phyloP scores from a whole-genome alignment of 768 basidiomycete genomes.

The Steccherinum ochraceum region DNA sequence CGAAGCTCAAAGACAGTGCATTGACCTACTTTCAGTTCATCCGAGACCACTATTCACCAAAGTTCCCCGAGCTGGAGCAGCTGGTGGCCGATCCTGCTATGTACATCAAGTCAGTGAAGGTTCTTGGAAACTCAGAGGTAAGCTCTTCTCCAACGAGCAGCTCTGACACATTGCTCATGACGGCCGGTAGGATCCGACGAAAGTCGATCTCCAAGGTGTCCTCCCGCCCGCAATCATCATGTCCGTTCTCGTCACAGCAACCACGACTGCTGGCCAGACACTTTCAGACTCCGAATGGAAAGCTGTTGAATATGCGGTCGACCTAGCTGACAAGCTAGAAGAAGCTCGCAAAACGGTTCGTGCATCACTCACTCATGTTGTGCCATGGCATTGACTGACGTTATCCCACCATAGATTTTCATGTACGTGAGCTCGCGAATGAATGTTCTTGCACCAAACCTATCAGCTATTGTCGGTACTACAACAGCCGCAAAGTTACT shows the following conservation, averaged over 20 bases:
- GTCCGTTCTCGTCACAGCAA: constrained; percentile 94
- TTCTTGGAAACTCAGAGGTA: constrained; percentile 79
- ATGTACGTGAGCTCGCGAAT: constrained; percentile 99
- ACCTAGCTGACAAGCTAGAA: constrained; percentile 83
- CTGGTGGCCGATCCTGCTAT: constrained; percentile 87
- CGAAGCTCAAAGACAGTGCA: too few species aligned
- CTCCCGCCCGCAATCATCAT: constrained; percentile 88
- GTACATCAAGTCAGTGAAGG: constrained; percentile 88
- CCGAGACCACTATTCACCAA: constrained; percentile 91
- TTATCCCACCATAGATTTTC: constrained; percentile 66
- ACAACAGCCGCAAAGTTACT: constrained; percentile 97
- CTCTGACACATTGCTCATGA: too few species aligned
- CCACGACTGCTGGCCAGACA: constrained; percentile 76
- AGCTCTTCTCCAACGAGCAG: constrained; percentile 10
- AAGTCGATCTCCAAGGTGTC: constrained; percentile 72
- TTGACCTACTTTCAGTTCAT: constrained; percentile 63
- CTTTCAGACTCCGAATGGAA: constrained; percentile 69
- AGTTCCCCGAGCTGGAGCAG: constrained; percentile 96
- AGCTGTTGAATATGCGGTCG: constrained; percentile 80
- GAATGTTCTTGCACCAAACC: constrained; percentile 96
- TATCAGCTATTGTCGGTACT: constrained; percentile 97
- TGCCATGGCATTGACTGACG: neutral
- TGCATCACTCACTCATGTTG: neutral
- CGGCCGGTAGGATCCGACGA: constrained; percentile 78
- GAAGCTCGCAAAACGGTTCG: constrained; percentile 82